A percentile compares a stretch with the other conserved stretches of the same genome.
These are phyloP conservation scores for Edaphochlamys debaryana DNA, from an alignment of 139 green algal genomes.

Conservation along the genomic window DNA sequence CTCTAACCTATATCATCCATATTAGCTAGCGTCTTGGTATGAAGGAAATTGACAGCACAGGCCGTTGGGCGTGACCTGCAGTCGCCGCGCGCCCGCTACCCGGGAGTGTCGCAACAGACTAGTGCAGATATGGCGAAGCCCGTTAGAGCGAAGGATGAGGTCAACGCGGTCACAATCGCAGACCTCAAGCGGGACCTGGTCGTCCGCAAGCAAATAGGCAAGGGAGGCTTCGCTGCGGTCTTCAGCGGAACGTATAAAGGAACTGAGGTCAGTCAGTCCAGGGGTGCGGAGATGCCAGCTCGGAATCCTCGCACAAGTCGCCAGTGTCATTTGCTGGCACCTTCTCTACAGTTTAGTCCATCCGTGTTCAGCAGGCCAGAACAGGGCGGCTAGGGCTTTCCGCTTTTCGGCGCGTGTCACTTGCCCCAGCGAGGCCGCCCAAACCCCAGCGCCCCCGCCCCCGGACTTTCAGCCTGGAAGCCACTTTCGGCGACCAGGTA, in stretches of 20 bases:
- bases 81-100: too few species aligned
- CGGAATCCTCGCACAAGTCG: neutral
- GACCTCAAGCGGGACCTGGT: conserved; percentile 2
- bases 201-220: conserved; percentile 7
- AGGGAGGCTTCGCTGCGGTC: conserved; percentile 29
- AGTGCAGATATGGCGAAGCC: too few species aligned
- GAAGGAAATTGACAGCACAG: too few species aligned
- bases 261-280: neutral
- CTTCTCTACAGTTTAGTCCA: neutral
- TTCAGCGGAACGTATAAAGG: conserved; percentile 15
- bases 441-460: too few species aligned
- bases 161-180: neutral
- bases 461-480: too few species aligned
- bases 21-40: too few species aligned
- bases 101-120: too few species aligned
- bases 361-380: neutral
- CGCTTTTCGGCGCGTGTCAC: too few species aligned
- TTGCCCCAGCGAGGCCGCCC: too few species aligned
- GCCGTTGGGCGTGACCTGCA: too few species aligned
- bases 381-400: neutral
- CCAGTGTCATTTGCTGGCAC: neutral
- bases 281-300: neutral
- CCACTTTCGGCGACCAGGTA: too few species aligned
- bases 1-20: too few species aligned
- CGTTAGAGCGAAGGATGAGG: conserved; percentile 31